These are phyloP conservation scores for Eucalyptus polybractea DNA, from an alignment of 345 rosid genomes.

Conservation along the genomic window DNA sequence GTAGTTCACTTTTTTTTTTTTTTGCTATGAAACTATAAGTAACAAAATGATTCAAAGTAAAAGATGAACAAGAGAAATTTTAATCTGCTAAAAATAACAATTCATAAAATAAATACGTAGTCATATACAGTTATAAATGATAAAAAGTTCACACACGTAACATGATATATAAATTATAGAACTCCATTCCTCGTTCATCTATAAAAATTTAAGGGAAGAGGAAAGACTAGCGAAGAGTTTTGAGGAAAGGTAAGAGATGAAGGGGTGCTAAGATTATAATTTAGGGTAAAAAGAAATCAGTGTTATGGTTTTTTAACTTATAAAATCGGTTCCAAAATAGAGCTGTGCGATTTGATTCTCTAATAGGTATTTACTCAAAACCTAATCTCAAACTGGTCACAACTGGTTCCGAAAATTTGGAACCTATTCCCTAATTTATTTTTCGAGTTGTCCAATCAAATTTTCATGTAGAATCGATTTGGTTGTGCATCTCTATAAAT, in stretches of 20 bases:
- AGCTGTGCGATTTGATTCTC: background rate
- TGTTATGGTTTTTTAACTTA: background rate
- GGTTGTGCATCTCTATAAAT: background rate
- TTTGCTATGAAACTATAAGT: too few relatives aligned
- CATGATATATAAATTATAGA: too few relatives aligned
- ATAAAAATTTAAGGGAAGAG: background rate
- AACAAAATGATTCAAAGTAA: too few relatives aligned
- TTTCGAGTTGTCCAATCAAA: accelerated
- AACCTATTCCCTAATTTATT: too few relatives aligned
- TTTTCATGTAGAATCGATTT: too few relatives aligned
- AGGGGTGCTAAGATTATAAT: background rate
- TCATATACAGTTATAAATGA: too few relatives aligned
- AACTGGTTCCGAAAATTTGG: accelerated
- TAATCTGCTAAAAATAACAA: accelerated
- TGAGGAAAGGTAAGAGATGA: background rate
- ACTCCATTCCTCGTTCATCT: background rate
- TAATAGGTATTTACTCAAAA: background rate
- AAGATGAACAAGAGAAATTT: too few relatives aligned
- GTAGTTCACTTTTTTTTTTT: too few relatives aligned
- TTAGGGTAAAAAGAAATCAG: background rate
- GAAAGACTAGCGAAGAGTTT: background rate
- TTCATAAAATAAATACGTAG: too few relatives aligned
- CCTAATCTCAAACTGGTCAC: accelerated
- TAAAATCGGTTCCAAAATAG: too few relatives aligned
- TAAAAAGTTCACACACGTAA: too few relatives aligned